Conservation (phyloP, 2,329 filamentous ascomycete genomes). For the Diaporthe citriasiana region DNA sequence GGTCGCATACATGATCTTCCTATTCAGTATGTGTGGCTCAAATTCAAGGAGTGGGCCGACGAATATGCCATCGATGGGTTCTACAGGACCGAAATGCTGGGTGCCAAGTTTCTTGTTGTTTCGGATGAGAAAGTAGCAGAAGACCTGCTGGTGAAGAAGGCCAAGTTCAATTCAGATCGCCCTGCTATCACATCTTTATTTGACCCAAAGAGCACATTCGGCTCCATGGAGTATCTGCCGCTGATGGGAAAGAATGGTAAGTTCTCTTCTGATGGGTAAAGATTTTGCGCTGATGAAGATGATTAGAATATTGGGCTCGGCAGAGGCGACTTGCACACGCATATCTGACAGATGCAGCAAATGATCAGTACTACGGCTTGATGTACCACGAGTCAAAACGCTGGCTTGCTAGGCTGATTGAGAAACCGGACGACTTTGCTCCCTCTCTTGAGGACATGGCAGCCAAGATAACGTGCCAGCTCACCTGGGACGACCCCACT, state of each 20-base stretch:
- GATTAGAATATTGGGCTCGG: slow-evolving; percentile 4
- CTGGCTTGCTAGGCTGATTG: background rate
- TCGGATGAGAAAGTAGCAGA: slow-evolving; percentile 13
- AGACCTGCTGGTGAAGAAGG: background rate
- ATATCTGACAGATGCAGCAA: background rate
- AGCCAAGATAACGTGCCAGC: slow-evolving; percentile 3
- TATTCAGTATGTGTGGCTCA: slow-evolving; percentile 2
- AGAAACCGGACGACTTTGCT: background rate
- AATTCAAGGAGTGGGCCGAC: slow-evolving; percentile 18
- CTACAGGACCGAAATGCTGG: slow-evolving; percentile 10
- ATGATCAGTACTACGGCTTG: background rate
- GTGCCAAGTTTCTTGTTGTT: background rate
- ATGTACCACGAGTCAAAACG: slow-evolving; percentile 6
- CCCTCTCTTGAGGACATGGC: slow-evolving; percentile 9
- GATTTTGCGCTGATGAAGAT: background rate
- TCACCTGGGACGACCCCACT: slow-evolving; percentile 1
- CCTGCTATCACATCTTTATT: background rate
- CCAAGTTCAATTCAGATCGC: slow-evolving; percentile 14
- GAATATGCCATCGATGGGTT: background rate
- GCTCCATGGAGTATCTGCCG: slow-evolving; percentile 5
- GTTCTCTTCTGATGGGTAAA: background rate
- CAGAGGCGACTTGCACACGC: slow-evolving; percentile 8
- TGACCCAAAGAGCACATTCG: slow-evolving; percentile 3
- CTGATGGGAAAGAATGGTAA: slow-evolving; percentile 7
- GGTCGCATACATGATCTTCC: slow-evolving; percentile 14